Conservation (phyloP, 495 filamentous ascomycete species). For the Chaetomium cochliodes region DNA sequence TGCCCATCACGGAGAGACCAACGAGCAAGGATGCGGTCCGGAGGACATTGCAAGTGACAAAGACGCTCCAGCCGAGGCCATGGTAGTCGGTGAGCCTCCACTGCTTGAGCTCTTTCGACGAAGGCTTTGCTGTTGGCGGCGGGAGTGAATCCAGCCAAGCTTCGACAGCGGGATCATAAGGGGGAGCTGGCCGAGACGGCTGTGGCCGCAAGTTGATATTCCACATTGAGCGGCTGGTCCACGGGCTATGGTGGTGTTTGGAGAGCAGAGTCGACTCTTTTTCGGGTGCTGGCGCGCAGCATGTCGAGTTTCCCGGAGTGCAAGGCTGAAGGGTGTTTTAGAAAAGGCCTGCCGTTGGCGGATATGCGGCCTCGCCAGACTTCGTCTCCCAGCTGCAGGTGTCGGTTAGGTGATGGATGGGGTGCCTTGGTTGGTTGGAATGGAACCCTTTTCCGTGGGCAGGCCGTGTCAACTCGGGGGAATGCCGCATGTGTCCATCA, state of each 20-base stretch:
- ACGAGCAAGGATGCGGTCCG: slow-evolving; percentile 22
- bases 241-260: slow-evolving; percentile 11
- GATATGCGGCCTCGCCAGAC: background rate
- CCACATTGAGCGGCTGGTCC: slow-evolving; percentile 12
- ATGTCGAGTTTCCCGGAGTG: slow-evolving; percentile 13
- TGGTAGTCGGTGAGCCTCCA: slow-evolving; percentile 24
- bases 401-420: background rate
- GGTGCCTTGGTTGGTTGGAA: background rate
- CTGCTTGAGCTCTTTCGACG: slow-evolving; percentile 24
- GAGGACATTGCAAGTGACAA: slow-evolving; percentile 24
- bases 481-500: slow-evolving; percentile 12
- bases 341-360: background rate
- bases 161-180: slow-evolving; percentile 26
- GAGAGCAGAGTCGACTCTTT: slow-evolving; percentile 8
- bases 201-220: slow-evolving; percentile 6
- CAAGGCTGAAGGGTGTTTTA: background rate
- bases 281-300: background rate
- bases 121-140: slow-evolving; percentile 20
- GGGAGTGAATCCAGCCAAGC: slow-evolving; percentile 32
- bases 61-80: slow-evolving; percentile 16
- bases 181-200: slow-evolving; percentile 23
- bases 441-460: background rate
- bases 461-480: slow-evolving; percentile 9
- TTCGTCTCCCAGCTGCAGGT: background rate
- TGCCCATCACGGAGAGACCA: slow-evolving; percentile 14